Evolutionary conservation across 257 asterid genomes (phyloP), one percentile per base, ranked within the genome.

Genomic region (Nicotiana obtusifolia): DNA sequence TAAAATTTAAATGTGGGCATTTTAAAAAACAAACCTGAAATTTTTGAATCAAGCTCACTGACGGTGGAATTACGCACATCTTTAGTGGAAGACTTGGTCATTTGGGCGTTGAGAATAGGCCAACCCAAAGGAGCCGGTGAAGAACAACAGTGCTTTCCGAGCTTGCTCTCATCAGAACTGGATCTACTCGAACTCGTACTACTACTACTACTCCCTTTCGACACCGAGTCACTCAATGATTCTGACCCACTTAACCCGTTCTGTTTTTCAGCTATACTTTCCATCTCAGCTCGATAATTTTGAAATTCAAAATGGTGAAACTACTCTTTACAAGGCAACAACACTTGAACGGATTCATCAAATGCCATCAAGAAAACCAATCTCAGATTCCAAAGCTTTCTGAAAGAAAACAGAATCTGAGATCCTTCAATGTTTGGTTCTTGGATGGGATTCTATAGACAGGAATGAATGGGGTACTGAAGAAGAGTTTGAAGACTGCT

Each of bases 51-150:
- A 81, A 83, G 85, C 81, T 88, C 90, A 83, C 88, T 89, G 17
- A 83, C 82, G 82, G 79, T 80, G 66, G 82, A 80, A 57, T 81
- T 82, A 37, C 75, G 90, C 30, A 66, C 85, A 35, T 10, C 89
- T 73, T 81, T 85, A 84, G 62, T 85, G 86, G 85, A 81, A 76
- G 84, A 81, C 49, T 77, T 84, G 53, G 89, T 59, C 9, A 82
- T 84, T 78, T 84, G 81, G 66, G 89, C 85, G 71, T 88, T 90
- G 24, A 90, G 83, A 31, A 90, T 86, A 16, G 95, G 97, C 98
- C 97, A 90, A 31, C 95, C 93, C 56, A 87, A 69, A 83, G 87
- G 82, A 8, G 89, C 77, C 10, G 83, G 83, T 76, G 85, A 84
- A 79, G 62, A 53, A 76, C 61, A 68, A 62, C 33, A 33, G 11